These are phyloP conservation scores for Alternaria rosae DNA, from an alignment of 2,329 filamentous ascomycete genomes.

Conservation along the genomic window DNA sequence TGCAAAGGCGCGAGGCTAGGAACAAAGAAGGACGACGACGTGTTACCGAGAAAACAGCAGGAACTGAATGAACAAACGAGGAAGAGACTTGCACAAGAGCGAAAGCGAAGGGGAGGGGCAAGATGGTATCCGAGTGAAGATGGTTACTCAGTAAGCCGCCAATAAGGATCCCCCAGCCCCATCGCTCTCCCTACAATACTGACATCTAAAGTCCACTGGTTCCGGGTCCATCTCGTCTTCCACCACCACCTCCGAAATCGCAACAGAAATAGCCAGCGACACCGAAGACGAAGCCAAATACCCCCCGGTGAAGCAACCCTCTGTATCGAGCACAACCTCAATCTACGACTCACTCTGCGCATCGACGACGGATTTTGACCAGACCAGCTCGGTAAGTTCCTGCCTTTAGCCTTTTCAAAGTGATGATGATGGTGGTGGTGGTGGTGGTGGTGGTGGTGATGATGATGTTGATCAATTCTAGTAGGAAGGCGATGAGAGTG, in stretches of 20 bases:
- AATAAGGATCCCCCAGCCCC: not conserved
- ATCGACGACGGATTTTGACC: not conserved
- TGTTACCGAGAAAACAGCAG: not conserved
- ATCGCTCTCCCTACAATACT: not conserved
- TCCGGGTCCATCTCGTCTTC: not conserved
- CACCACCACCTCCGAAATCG: not conserved
- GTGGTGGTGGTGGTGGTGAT: no score
- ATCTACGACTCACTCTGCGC: not conserved
- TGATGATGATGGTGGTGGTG: not conserved
- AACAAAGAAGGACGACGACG: not conserved
- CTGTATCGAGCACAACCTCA: not conserved
- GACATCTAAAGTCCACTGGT: not conserved
- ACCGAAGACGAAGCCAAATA: not conserved
- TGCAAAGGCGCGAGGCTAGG: not conserved
- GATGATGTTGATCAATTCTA: not conserved
- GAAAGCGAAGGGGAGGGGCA: not conserved
- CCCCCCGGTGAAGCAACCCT: not conserved
- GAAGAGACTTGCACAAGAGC: not conserved
- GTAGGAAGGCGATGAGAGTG: slow-evolving; percentile 7
- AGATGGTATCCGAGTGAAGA: not conserved
- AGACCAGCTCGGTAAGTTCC: not conserved
- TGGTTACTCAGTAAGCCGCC: not conserved
- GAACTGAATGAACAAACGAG: slow-evolving; percentile 1
- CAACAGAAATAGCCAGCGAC: not conserved
- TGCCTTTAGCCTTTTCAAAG: no score